These are phyloP conservation scores for Mortierella sp. DNA, from an alignment of 371 early-diverging fungal species.

Conservation along the genomic window DNA sequence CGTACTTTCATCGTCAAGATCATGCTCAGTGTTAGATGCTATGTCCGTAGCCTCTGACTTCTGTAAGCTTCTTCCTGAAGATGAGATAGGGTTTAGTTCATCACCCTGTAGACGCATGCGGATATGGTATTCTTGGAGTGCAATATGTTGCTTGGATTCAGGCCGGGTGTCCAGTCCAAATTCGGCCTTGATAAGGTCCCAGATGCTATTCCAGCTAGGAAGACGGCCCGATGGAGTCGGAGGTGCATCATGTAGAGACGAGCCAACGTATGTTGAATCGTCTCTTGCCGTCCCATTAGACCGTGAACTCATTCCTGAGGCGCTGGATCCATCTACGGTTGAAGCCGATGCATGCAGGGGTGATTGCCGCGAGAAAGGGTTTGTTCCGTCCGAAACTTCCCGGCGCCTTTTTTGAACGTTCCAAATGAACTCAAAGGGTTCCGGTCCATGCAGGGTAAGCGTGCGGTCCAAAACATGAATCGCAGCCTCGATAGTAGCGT, in stretches of 20 bases:
- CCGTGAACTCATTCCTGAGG: conserved; percentile 13
- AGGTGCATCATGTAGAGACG: too few species aligned
- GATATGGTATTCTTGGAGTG: conserved; percentile 37
- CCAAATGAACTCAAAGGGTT: conserved; percentile 35
- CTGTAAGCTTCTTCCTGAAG: not conserved
- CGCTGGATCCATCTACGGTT: not conserved
- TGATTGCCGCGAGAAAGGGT: conserved; percentile 21
- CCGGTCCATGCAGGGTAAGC: conserved; percentile 44
- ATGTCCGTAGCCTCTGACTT: not conserved
- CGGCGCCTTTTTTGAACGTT: conserved; percentile 43
- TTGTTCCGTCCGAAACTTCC: conserved; percentile 37
- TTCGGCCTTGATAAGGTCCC: conserved; percentile 46
- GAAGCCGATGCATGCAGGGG: not conserved
- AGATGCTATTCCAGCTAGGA: conserved; percentile 40
- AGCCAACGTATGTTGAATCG: too few species aligned
- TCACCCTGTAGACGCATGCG: conserved; percentile 17
- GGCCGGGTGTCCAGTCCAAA: conserved; percentile 34
- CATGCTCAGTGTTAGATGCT: not conserved
- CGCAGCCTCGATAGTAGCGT: conserved; percentile 40
- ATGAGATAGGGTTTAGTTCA: not conserved
- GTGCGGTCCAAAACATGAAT: conserved; percentile 42
- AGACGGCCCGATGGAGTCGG: conserved; percentile 16
- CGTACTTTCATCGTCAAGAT: not conserved
- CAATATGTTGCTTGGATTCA: conserved; percentile 32
- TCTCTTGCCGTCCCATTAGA: not conserved